Percentiles rank a stretch among this genome's conserved stretches.
phyloP scores from a whole-genome alignment of 2,329 filamentous ascomycete genomes.

The Drechmeria coniospora region DNA sequence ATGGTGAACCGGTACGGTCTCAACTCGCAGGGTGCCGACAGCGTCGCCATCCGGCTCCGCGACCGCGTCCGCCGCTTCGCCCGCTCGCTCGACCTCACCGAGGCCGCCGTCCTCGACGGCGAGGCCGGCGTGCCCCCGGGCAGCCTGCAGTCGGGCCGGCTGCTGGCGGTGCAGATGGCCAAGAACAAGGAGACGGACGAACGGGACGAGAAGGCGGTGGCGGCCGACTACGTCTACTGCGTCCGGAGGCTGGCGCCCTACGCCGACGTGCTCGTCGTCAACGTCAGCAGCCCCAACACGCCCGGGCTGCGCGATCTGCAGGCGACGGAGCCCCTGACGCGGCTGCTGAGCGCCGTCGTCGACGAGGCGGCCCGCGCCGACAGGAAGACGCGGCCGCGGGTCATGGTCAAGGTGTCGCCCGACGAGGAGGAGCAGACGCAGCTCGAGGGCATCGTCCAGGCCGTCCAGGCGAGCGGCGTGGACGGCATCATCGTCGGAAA shows the following conservation, averaged over 20 bases:
- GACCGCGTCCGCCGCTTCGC: slow-evolving; percentile 68
- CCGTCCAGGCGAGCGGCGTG: slow-evolving; percentile 69
- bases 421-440: slow-evolving; percentile 82
- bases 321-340: slow-evolving; percentile 65
- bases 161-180: slow-evolving; percentile 82
- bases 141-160: slow-evolving; percentile 57
- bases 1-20: slow-evolving; percentile 94
- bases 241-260: slow-evolving; percentile 71
- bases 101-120: slow-evolving; percentile 62
- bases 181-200: slow-evolving; percentile 94
- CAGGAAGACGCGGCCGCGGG: slow-evolving; percentile 48
- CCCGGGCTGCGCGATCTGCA: slow-evolving; percentile 81
- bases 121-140: slow-evolving; percentile 65
- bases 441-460: slow-evolving; percentile 75
- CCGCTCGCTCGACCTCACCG: slow-evolving; percentile 51
- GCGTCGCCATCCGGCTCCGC: slow-evolving; percentile 64
- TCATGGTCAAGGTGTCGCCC: slow-evolving; percentile 97
- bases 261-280: slow-evolving; percentile 92
- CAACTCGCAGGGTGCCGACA: slow-evolving; percentile 80
- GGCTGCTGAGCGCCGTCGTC: slow-evolving; percentile 70
- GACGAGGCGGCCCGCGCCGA: slow-evolving; percentile 54
- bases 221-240: slow-evolving; percentile 75
- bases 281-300: slow-evolving; percentile 93
- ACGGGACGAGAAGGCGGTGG: slow-evolving; percentile 66
- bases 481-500: slow-evolving; percentile 96